Evolutionary conservation across 2,329 filamentous ascomycete species (phyloP).

Genomic region (Corniculantispora saksenae): DNA sequence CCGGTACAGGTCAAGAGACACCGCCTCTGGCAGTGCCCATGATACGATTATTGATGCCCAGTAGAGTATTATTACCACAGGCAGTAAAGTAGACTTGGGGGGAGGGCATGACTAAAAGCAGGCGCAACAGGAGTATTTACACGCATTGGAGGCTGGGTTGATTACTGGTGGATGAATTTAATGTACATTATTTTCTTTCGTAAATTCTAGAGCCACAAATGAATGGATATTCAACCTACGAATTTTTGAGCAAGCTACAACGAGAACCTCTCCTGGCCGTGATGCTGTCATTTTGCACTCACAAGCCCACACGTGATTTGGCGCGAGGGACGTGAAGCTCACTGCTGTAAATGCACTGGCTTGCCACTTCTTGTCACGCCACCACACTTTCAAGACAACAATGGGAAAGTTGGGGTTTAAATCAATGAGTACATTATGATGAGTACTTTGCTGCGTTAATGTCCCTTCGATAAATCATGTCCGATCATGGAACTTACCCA

Average conservation of each 20-base stretch:
- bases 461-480: background rate
- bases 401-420: background rate
- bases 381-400: background rate
- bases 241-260: background rate
- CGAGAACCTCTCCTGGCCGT: background rate
- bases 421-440: background rate
- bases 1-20: background rate
- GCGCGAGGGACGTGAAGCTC: constrained; percentile 14
- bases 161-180: constrained; percentile 11
- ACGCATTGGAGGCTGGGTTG: constrained; percentile 7
- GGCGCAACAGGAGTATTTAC: constrained; percentile 20
- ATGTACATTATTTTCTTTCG: constrained; percentile 17
- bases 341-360: background rate
- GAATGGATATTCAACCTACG: background rate
- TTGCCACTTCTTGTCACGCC: background rate
- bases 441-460: background rate
- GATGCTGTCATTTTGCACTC: background rate
- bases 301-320: constrained; percentile 19
- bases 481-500: background rate
- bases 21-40: background rate
- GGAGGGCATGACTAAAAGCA: constrained; percentile 10
- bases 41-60: background rate
- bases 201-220: constrained; percentile 1
- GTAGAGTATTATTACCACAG: constrained; percentile 4
- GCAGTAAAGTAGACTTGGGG: constrained; percentile 1